phyloP scores from a whole-genome alignment of 2,329 filamentous ascomycete genomes.

The Hypoxylon sp. region DNA sequence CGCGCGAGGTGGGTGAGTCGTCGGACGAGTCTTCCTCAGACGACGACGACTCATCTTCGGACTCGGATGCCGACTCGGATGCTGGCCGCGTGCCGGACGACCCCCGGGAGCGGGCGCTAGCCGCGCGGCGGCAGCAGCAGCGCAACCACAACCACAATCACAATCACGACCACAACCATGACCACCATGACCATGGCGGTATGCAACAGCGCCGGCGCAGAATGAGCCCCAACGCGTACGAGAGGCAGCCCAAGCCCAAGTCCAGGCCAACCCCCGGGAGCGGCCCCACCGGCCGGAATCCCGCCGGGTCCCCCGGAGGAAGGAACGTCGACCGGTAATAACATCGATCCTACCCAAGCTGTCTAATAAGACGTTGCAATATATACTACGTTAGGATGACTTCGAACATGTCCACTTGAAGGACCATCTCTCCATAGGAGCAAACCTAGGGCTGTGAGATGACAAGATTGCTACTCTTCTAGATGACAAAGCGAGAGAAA shows the following conservation, averaged over 20 bases:
- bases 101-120: slow-evolving; percentile 40
- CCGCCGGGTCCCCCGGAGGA: background rate
- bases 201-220: slow-evolving; percentile 47
- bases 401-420: too few species aligned
- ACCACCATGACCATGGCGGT: slow-evolving; percentile 42
- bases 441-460: background rate
- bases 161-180: slow-evolving; percentile 40
- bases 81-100: slow-evolving; percentile 36
- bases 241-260: slow-evolving; percentile 73
- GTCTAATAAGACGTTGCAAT: background rate
- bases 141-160: slow-evolving; percentile 45
- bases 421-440: too few species aligned
- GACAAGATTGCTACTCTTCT: too few species aligned
- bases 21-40: slow-evolving; percentile 60
- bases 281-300: slow-evolving; percentile 8
- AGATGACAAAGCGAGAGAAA: too few species aligned
- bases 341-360: background rate
- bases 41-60: slow-evolving; percentile 59
- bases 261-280: slow-evolving; percentile 48
- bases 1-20: slow-evolving; percentile 82
- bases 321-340: background rate
- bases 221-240: slow-evolving; percentile 83
- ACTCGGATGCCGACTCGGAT: slow-evolving; percentile 55
- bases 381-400: background rate
- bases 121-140: slow-evolving; percentile 38